Percentiles rank a stretch among this genome's conserved stretches.
Evolutionary conservation across 139 green algal genomes (phyloP).

Genomic region (Micromonas commoda): DNA sequence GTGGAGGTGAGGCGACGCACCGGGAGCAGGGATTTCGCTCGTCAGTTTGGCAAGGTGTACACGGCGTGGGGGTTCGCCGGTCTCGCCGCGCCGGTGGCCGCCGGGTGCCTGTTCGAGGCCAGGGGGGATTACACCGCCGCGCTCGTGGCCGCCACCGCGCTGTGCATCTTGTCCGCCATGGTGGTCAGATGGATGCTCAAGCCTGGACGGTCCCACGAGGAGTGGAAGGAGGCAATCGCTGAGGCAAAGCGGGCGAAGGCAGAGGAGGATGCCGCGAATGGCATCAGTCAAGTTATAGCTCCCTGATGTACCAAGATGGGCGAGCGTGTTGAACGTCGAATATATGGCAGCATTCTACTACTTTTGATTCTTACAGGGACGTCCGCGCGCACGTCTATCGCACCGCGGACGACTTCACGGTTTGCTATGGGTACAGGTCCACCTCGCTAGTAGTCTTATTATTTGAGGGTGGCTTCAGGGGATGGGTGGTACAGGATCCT

Average conservation of each 20-base stretch:
- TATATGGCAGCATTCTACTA: no score
- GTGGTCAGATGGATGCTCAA: background rate
- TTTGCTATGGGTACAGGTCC: no score
- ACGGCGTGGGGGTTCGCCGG: constrained; percentile 20
- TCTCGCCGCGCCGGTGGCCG: constrained; percentile 5
- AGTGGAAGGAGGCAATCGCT: background rate
- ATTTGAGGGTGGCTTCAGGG: no score
- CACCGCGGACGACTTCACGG: no score
- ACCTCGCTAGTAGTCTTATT: no score
- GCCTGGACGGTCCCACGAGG: background rate
- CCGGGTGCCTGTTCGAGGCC: constrained; percentile 1
- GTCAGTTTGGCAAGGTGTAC: constrained; percentile 18
- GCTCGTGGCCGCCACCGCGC: background rate
- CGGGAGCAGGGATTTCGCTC: constrained; percentile 12
- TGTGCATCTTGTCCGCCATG: background rate
- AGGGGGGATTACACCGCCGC: background rate
- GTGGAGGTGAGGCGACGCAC: constrained; percentile 3
- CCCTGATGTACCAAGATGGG: background rate
- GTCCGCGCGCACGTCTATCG: no score
- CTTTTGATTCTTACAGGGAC: no score
- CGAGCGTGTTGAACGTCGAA: background rate
- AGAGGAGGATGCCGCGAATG: background rate
- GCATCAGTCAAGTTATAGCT: background rate
- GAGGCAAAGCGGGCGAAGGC: background rate
- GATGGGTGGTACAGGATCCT: no score